Base-by-base conservation (phyloP, 345 rosid genomes). In the Salix suchowensis region DNA sequence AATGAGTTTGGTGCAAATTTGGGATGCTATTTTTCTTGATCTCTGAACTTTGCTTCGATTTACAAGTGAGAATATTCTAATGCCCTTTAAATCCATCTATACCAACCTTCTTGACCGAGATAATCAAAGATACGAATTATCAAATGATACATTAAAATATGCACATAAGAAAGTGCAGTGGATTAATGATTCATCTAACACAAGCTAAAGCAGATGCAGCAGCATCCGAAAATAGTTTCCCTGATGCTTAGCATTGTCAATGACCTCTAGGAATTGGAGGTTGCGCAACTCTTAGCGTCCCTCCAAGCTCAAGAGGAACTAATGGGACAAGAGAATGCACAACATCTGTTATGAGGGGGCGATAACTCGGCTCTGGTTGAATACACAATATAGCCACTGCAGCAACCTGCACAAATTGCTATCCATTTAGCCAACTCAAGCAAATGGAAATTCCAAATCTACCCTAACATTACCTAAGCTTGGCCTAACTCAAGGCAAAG, bases 321-420 rank as follows among this genome's bases (percentile, higher is more conserved):
- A 93, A 88, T 19, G 99, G 98, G 74, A 93, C 77, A 19, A 96
- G 93, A 65, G 99, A 93, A 76, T 96, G 96, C 79, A 96, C 81
- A 7, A 96, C 97, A 70, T 96, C 99, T 0, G 91, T 88, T 40
- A 96, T 93, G 73, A 96, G 85, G 0, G 99, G 99, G 1, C 99
- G 89, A 68, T 96, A 96, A 68, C 93, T 86, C 21, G 98, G 97
- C 77, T 96, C 98, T 6, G 98, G 92, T 82, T 96, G 99, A 80
- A 96, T 89, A 69, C 98, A 96, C 73, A 96, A 81, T 40, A 96
- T 89, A 37, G 99, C 96, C 67, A 96, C 96, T 42, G 99, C 99
- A 0, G 99, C 99, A 37, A 93, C 97, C 98, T 95, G 84, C 84
- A 88, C 36, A 77, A 28, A 36, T n/a, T 16, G 19, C 1, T 2